Conservation (phyloP, 345 rosid genomes). For the Citrus unshiu region DNA sequence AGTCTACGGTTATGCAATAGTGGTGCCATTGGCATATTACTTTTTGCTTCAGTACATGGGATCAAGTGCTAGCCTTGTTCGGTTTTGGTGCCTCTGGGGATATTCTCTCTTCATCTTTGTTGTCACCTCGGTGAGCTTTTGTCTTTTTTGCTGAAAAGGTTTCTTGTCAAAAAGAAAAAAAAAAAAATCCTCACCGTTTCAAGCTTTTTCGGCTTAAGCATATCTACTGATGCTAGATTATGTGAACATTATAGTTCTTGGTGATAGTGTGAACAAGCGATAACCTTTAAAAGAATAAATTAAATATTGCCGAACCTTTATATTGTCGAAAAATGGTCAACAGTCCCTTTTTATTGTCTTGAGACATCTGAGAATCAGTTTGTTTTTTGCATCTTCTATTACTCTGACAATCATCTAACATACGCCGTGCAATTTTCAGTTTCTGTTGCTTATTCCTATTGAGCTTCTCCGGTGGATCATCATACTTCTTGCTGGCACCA, state of each 20-base stretch:
- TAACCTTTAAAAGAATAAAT: neutral
- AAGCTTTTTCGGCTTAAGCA: neutral
- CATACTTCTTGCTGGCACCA: conserved; percentile 62
- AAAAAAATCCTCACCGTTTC: neutral
- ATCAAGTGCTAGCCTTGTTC: conserved; percentile 70
- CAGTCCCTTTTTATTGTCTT: neutral
- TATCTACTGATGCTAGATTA: neutral
- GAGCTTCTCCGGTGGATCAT: conserved; percentile 84
- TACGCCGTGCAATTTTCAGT: conserved; percentile 36
- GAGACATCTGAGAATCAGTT: neutral
- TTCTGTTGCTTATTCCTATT: conserved; percentile 72
- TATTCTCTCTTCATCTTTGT: conserved; percentile 80
- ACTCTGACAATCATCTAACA: neutral
- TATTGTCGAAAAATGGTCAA: neutral
- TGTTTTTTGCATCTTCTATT: neutral
- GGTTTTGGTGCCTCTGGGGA: conserved; percentile 98
- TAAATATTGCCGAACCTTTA: no score
- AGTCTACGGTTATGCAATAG: conserved; percentile 67
- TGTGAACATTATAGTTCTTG: neutral
- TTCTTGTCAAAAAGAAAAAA: neutral
- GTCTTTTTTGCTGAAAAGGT: neutral
- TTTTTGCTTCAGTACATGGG: conserved; percentile 81
- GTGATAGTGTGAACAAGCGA: neutral
- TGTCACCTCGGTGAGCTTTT: conserved; percentile 62
- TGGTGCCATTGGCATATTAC: conserved; percentile 81